phyloP scores from a whole-genome alignment of 73 alveolate genomes.

The Paramecium biaurelia region DNA sequence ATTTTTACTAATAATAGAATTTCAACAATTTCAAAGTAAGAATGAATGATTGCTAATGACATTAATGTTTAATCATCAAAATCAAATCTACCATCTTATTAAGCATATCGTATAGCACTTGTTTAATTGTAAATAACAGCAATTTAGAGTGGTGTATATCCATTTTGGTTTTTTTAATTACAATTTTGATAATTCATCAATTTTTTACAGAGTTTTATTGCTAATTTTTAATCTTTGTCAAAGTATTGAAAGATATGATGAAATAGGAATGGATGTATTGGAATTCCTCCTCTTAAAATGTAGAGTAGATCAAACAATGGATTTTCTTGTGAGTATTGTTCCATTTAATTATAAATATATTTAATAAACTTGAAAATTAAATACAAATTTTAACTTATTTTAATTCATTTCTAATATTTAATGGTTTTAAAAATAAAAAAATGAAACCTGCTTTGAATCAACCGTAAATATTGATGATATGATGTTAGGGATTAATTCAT shows the following conservation, averaged over 20 bases:
- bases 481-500: neutral
- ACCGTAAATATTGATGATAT: neutral
- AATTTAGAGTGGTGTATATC: neutral
- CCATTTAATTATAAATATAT: neutral
- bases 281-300: neutral
- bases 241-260: neutral
- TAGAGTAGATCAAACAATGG: neutral
- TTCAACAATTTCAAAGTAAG: neutral
- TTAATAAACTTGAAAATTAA: neutral
- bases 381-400: neutral
- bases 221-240: neutral
- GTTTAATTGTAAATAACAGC: neutral
- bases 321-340: neutral
- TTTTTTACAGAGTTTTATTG: neutral
- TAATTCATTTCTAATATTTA: neutral
- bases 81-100: neutral
- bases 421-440: too few species aligned
- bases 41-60: neutral
- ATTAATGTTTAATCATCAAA: neutral
- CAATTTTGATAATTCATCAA: neutral
- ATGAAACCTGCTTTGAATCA: neutral
- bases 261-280: neutral
- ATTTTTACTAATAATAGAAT: neutral
- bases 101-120: neutral
- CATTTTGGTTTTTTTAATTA: neutral